These are phyloP conservation scores for Lanmaoa rubissima DNA, from an alignment of 768 basidiomycete species.

Conservation along the genomic window DNA sequence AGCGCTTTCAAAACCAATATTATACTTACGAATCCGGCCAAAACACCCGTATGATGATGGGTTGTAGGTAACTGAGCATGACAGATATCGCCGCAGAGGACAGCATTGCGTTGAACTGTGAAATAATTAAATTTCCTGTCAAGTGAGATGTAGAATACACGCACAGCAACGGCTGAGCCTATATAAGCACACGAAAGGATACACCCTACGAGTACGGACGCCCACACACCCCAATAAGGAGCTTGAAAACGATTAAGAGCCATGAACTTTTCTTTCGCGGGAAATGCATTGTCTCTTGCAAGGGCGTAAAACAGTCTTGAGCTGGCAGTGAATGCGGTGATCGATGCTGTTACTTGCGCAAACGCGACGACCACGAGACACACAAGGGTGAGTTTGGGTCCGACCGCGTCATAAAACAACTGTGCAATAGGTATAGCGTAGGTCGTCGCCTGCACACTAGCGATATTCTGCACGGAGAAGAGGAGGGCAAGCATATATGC, in stretches of 20 bases:
- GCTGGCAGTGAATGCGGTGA: constrained; percentile 58
- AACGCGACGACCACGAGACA: constrained; percentile 49
- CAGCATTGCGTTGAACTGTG: constrained; percentile 53
- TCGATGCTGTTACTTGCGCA: constrained; percentile 53
- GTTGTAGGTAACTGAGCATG: constrained; percentile 57
- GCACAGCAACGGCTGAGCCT: constrained; percentile 52
- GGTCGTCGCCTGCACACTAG: constrained; percentile 45
- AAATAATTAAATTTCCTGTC: background rate
- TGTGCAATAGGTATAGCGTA: constrained; percentile 62
- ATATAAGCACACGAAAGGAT: constrained; percentile 58
- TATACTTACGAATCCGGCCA: constrained; percentile 49
- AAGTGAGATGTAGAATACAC: constrained; percentile 16
- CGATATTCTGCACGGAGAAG: constrained; percentile 54
- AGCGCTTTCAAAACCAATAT: background rate
- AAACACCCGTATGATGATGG: constrained; percentile 56
- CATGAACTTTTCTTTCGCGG: constrained; percentile 47
- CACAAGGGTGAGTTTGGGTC: constrained; percentile 44
- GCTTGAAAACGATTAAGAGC: constrained; percentile 51
- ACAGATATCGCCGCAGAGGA: constrained; percentile 57
- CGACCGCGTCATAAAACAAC: constrained; percentile 54
- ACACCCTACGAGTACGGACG: constrained; percentile 51
- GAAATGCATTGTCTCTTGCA: constrained; percentile 53
- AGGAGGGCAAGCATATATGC: constrained; percentile 58
- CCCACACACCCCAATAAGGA: constrained; percentile 55
- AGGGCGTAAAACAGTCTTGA: constrained; percentile 56